These are phyloP conservation scores for Aspergillus pseudoglaucus DNA, from an alignment of 2,329 filamentous ascomycete species.

Conservation along the genomic window DNA sequence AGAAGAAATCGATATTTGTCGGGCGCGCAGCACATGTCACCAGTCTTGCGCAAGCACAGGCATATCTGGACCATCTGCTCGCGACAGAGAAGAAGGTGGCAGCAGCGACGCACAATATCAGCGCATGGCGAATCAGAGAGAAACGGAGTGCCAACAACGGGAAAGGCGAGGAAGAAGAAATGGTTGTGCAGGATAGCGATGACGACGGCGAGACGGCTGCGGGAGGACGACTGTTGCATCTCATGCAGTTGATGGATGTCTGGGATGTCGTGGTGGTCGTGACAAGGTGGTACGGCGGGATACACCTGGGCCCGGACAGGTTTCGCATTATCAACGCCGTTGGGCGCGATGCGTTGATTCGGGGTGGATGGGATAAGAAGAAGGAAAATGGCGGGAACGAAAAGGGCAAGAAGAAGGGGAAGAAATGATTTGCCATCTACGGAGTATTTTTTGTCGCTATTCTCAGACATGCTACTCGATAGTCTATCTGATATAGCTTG, in stretches of 20 bases:
- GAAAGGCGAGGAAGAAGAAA: slow-evolving; percentile 36
- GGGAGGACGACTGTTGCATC: slow-evolving; percentile 73
- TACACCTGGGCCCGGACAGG: slow-evolving; percentile 78
- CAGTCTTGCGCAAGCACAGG: slow-evolving; percentile 63
- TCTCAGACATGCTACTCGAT: no score
- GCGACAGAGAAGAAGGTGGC: slow-evolving; percentile 76
- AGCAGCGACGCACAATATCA: slow-evolving; percentile 91
- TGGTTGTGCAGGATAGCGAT: slow-evolving; percentile 78
- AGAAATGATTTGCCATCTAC: slow-evolving; percentile 23
- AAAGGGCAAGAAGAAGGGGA: slow-evolving; percentile 50
- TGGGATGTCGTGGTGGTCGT: slow-evolving; percentile 93
- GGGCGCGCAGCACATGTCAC: slow-evolving; percentile 66
- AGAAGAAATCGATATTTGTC: slow-evolving; percentile 83
- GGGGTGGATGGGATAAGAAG: slow-evolving; percentile 62
- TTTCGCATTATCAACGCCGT: slow-evolving; percentile 86
- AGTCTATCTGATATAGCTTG: no score
- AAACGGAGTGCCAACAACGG: slow-evolving; percentile 7
- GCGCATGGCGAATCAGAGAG: slow-evolving; percentile 74
- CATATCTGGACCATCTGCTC: slow-evolving; percentile 68
- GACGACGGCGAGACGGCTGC: slow-evolving; percentile 95
- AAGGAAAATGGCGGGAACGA: slow-evolving; percentile 35
- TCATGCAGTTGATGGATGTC: slow-evolving; percentile 91
- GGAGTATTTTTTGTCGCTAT: no score
- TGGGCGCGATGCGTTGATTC: slow-evolving; percentile 75
- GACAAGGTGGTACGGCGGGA: slow-evolving; percentile 89